Evolutionary conservation across 116 monocot species (phyloP).

Genomic region (Posidonia oceanica): DNA sequence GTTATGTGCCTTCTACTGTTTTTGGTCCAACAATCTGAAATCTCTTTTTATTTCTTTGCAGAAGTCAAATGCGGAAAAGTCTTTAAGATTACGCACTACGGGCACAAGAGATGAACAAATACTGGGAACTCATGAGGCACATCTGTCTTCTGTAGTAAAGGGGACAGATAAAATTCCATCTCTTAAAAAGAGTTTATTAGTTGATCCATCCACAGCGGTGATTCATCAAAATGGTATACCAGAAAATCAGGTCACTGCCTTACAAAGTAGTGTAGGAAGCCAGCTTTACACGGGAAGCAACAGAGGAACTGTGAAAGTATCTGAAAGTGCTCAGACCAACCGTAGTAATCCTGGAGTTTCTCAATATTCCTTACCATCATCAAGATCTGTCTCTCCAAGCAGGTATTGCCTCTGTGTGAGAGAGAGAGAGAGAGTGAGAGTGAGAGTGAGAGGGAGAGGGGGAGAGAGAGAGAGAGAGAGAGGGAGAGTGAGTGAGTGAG

Average conservation of each 20-base stretch:
- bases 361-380: constrained; percentile 65
- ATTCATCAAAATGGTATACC: constrained; percentile 31
- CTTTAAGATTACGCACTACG: constrained; percentile 22
- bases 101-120: constrained; percentile 21
- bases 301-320: constrained; percentile 22
- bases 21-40: neutral
- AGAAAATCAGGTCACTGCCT: constrained; percentile 29
- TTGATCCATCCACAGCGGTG: constrained; percentile 18
- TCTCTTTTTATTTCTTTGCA: constrained; percentile 14
- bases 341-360: constrained; percentile 34
- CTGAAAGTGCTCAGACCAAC: constrained; percentile 28
- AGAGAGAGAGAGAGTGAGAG: too few relatives aligned
- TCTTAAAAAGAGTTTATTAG: constrained; percentile 18
- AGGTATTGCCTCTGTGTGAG: constrained; percentile 24
- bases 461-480: too few relatives aligned
- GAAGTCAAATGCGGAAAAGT: constrained; percentile 33
- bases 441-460: too few relatives aligned
- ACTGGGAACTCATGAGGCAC: constrained; percentile 14
- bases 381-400: constrained; percentile 73
- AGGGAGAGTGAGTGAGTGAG: too few relatives aligned
- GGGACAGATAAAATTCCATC: constrained; percentile 22
- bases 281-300: constrained; percentile 25
- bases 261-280: constrained; percentile 17
- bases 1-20: too few relatives aligned
- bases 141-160: constrained; percentile 15